These are phyloP conservation scores for Falciphora oryzae DNA, from an alignment of 2,329 filamentous ascomycete genomes.

Conservation along the genomic window DNA sequence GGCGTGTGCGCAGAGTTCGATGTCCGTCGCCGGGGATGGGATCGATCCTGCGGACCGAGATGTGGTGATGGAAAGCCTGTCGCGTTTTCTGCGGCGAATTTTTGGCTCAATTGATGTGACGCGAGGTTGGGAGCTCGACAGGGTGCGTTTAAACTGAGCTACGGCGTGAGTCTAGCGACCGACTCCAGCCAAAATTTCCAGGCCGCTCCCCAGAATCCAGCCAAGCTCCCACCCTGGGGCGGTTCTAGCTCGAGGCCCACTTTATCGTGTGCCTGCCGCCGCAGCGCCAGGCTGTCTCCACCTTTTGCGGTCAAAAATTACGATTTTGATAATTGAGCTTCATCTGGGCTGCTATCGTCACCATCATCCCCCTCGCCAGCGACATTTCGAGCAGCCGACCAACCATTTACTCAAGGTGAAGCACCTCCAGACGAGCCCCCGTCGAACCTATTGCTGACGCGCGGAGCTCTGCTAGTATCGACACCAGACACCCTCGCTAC, in stretches of 20 bases:
- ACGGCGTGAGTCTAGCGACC: not conserved
- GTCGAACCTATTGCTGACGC: not conserved
- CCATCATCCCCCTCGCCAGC: not conserved
- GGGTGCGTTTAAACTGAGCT: not conserved
- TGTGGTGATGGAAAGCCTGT: not conserved
- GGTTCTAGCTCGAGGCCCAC: not conserved
- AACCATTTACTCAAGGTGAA: not conserved
- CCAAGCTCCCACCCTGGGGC: not conserved
- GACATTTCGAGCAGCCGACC: not conserved
- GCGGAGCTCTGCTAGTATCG: not conserved
- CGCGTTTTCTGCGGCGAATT: not conserved
- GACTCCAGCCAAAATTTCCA: not conserved
- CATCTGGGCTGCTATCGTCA: not conserved
- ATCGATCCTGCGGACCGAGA: not conserved
- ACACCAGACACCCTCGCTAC: not conserved
- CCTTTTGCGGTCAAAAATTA: slow-evolving; percentile 7
- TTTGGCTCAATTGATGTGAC: not conserved
- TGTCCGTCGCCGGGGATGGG: not conserved
- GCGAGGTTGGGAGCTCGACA: not conserved
- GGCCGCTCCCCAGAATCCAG: not conserved
- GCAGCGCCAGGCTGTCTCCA: too few relatives aligned
- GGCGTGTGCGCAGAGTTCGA: too few relatives aligned
- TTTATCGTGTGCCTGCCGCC: not conserved
- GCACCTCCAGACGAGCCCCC: too few relatives aligned
- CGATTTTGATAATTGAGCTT: not conserved